These are phyloP conservation scores for Calamus simplicifolius DNA, from an alignment of 176 grass and related monocot species.

Conservation along the genomic window DNA sequence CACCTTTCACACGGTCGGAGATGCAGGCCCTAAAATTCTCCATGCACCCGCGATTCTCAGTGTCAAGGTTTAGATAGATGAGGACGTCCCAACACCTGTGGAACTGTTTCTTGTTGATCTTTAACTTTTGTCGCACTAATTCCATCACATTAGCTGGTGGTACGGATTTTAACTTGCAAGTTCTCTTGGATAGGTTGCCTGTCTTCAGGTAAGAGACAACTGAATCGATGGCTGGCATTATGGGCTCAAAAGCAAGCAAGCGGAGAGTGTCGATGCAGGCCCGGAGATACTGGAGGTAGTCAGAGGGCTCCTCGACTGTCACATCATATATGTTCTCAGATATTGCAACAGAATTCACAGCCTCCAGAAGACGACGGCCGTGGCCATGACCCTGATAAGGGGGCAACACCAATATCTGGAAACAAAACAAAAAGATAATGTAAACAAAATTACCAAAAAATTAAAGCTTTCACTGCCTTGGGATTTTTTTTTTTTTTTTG, in stretches of 20 bases:
- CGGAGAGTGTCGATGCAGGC: conserved; percentile 68
- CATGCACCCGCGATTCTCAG: conserved; percentile 37
- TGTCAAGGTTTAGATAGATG: conserved; percentile 63
- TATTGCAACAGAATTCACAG: conserved; percentile 66
- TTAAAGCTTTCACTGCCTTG: neutral
- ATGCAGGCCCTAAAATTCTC: conserved; percentile 75
- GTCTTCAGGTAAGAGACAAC: conserved; percentile 50
- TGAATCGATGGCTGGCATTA: conserved; percentile 34
- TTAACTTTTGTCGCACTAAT: conserved; percentile 48
- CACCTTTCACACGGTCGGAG: conserved; percentile 52
- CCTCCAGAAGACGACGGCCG: conserved; percentile 60
- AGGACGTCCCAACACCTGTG: conserved; percentile 77
- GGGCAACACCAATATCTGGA: conserved; percentile 80
- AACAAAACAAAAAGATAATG: conserved; percentile 12
- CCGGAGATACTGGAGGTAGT: conserved; percentile 83
- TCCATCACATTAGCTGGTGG: conserved; percentile 40
- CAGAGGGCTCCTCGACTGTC: conserved; percentile 80
- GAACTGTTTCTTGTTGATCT: conserved; percentile 90
- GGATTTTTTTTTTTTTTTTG: too few species aligned
- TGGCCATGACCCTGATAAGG: conserved; percentile 76
- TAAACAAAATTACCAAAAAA: conserved; percentile 3
- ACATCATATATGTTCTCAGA: conserved; percentile 74
- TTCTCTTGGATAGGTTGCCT: conserved; percentile 56
- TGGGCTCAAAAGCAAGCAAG: conserved; percentile 46
- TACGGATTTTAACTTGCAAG: conserved; percentile 26